Base-by-base conservation (phyloP, 2,329 filamentous ascomycete genomes). In the Exophiala sideris region DNA sequence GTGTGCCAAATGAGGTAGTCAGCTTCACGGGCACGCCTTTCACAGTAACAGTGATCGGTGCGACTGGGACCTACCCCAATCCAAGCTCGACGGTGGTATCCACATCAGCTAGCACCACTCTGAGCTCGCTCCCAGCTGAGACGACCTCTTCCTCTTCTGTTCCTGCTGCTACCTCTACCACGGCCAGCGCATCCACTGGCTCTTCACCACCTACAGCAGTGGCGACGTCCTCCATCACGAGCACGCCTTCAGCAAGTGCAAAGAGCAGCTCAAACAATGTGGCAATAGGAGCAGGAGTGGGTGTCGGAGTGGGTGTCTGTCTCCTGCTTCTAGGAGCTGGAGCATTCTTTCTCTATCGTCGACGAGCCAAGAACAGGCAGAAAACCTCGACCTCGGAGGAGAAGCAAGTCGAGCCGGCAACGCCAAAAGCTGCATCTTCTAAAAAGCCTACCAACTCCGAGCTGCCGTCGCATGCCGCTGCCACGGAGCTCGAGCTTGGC, bases 1-100 rank as follows among this genome's bases (percentile, higher is more conserved):
- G 32, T 20, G 34, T 16, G 2, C 35, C 34, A 16, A 39, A 44
- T 8, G 45, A 53, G 33, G 45, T 53, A 35, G 11, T 53, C 14
- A 53, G 44, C 45, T 53, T 53, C 36, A 36, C 50, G 14, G 45
- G 50, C 21, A 49, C 45, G 12, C 50, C 50, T 5, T 53, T 48
- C 14, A 53, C 50, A 2, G 42, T 53, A 16, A 48, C 35, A 11
- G 46, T 49, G 16, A 53, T 53, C 16, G 50, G 45, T 3, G 29
- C 44, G 12, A 41, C 45, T 8, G 11, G 21, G 16, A 53, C 50
- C 16, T 53, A 42, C 16, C 18, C 50, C 14, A 49, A 53, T 33
- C 50, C 50, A 10, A 53, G 45, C 36, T 21, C 50, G n/a, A 48
- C 29, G 10, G 16, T 18, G 16, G 16, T 18, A 18, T 18, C 16